These are phyloP conservation scores for Eremochloa ophiuroides DNA, from an alignment of 176 grass and related monocot genomes.

Conservation along the genomic window DNA sequence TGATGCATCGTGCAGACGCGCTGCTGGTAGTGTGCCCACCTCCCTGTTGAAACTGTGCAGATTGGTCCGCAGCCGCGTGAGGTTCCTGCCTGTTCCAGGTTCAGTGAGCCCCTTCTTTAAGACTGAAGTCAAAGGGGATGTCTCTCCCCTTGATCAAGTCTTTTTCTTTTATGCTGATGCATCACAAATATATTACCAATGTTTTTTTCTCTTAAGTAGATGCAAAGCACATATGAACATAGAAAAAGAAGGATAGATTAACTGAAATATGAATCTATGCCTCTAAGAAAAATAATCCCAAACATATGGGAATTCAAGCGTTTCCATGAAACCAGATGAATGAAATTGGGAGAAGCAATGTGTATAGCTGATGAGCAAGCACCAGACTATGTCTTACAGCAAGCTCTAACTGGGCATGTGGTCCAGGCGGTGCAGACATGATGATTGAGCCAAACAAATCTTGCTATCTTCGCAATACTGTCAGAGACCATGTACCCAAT, in stretches of 20 bases:
- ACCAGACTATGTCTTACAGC: slow-evolving; percentile 45
- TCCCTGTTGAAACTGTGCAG: too few relatives aligned
- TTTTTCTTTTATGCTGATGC: neutral
- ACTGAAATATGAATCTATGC: neutral
- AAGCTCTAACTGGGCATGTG: slow-evolving; percentile 45
- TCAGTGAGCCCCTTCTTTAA: too few relatives aligned
- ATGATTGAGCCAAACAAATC: slow-evolving; percentile 50
- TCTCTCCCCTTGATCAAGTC: too few relatives aligned
- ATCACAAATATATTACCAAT: neutral
- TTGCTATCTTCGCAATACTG: slow-evolving; percentile 59
- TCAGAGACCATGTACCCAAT: slow-evolving; percentile 52
- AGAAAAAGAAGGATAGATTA: neutral
- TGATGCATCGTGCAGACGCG: neutral
- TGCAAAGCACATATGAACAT: neutral
- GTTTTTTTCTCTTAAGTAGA: neutral
- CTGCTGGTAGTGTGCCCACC: too few relatives aligned
- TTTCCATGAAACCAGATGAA: slow-evolving; percentile 28
- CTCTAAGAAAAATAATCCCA: neutral
- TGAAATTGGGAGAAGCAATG: slow-evolving; percentile 33
- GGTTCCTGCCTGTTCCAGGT: too few relatives aligned
- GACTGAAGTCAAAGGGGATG: too few relatives aligned
- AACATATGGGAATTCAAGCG: neutral
- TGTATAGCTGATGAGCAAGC: slow-evolving; percentile 61
- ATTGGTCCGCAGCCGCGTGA: too few relatives aligned
- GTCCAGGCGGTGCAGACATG: slow-evolving; percentile 44